These are phyloP conservation scores for Tuctoria greenei DNA, from an alignment of 176 grass and related monocot genomes.

Conservation along the genomic window DNA sequence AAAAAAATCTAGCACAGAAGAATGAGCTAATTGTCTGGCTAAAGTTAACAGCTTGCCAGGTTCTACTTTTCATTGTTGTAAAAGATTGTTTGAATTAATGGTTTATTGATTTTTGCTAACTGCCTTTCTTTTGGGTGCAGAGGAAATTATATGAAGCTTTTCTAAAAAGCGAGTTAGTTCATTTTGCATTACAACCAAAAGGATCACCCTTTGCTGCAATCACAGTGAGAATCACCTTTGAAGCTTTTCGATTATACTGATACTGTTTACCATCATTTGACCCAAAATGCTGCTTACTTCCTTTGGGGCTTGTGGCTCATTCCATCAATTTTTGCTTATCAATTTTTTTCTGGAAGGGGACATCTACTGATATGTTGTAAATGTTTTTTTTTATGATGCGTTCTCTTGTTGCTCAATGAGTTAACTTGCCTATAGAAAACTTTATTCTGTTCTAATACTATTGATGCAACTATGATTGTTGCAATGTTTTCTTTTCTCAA, in stretches of 20 bases:
- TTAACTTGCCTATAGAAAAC: background rate
- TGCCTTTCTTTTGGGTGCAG: conserved; percentile 46
- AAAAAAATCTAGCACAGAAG: conserved; percentile 60
- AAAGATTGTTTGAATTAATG: conserved; percentile 23
- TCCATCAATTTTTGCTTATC: background rate
- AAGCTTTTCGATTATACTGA: conserved; percentile 13
- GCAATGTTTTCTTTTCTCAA: too few species aligned
- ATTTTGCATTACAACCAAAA: conserved; percentile 46
- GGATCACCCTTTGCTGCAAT: conserved; percentile 74
- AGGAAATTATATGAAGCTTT: conserved; percentile 96
- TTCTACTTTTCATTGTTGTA: conserved; percentile 30
- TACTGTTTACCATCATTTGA: conserved; percentile 25
- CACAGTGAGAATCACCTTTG: conserved; percentile 53
- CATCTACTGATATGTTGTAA: background rate
- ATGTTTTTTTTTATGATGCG: background rate
- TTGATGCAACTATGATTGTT: conserved; percentile 5
- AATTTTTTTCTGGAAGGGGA: background rate
- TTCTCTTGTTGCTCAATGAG: background rate
- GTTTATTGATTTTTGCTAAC: conserved; percentile 2
- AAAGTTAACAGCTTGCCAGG: conserved; percentile 78
- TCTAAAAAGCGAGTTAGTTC: conserved; percentile 78
- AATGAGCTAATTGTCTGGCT: conserved; percentile 90
- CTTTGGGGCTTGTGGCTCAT: background rate
- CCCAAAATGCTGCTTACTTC: conserved; percentile 12
- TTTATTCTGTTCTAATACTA: background rate